Base-by-base conservation (phyloP, 1,284 basidiomycete genomes). In the Leccinum fuscescens region DNA sequence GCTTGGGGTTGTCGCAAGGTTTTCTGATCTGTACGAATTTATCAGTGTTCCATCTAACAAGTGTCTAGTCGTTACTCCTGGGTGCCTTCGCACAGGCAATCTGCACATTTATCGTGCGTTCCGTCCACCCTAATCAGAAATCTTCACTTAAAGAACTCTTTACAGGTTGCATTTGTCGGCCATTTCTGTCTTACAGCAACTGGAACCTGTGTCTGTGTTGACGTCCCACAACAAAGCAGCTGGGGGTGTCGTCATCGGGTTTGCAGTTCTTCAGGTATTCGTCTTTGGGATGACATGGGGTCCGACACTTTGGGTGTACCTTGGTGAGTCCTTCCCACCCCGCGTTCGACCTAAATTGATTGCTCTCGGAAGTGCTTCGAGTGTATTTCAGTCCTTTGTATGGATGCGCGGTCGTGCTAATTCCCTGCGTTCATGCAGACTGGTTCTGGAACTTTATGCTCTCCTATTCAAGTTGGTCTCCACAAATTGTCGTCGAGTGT, bases 141-240 rank as follows among this genome's bases (percentile, higher is more conserved):
- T n/a, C 69, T 54, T 44, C 61, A 64, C 29, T 12, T 44, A 31
- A 42, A 46, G 31, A 6, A 1, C 6, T 35, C 33, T 33, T 33
- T 14, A 12, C 31, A 85, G 83, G 86, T 89, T 6, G 89, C 85
- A 14, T 76, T 92, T 11, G 89, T 87, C 51, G 90, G 89, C 1
- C 87, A 92, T 73, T 86, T 81, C 71, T 81, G 79, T 6, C 77
- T 85, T 29, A 80, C 83, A 2, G 75, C 80, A 4, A 64, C 74
- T 14, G 79, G 76, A 17, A 80, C 76, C 80, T 0, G 61, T 62
- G 2, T 74, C 77, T 1, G 73, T 76, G 22, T 75, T 83, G 46
- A 79, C 79, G 2, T 7, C 65, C 9, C 77, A 78, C 44, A 81
- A 83, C 63, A 78, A 76, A 60, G 73, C 76, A 39, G 80, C 80